phyloP scores from a whole-genome alignment of 345 rosid species.

The Eucalyptus tenuipes region DNA sequence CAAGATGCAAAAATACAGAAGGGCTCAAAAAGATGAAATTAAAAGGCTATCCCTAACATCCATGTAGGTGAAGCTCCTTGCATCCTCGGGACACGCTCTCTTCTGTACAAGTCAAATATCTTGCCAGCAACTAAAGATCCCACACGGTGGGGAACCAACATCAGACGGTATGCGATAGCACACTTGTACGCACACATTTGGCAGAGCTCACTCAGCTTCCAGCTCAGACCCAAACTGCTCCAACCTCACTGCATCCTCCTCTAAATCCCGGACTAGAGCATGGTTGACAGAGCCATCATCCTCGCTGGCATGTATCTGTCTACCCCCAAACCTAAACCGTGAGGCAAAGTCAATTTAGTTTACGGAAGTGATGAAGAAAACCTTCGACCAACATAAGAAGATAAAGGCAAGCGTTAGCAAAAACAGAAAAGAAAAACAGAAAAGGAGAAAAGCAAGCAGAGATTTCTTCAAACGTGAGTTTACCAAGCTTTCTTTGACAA shows the following conservation, averaged over 20 bases:
- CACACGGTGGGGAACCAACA: not conserved
- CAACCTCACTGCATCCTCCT: slow-evolving; percentile 48
- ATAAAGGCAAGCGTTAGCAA: not conserved
- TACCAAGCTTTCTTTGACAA: not conserved
- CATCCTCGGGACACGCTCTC: not conserved
- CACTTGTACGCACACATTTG: not conserved
- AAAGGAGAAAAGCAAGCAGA: not conserved
- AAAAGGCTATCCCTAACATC: not conserved
- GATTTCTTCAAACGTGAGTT: not conserved
- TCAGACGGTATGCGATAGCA: not conserved
- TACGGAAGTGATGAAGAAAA: not conserved
- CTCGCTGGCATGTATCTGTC: slow-evolving; percentile 67
- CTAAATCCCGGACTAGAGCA: slow-evolving; percentile 50
- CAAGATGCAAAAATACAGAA: not conserved
- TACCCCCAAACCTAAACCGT: slow-evolving; percentile 70
- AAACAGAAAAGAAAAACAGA: not conserved
- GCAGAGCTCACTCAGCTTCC: slow-evolving; percentile 47
- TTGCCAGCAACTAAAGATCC: not conserved
- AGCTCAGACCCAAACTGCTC: slow-evolving; percentile 92
- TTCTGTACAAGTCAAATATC: not conserved
- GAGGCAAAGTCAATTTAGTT: not conserved
- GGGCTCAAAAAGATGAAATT: not conserved
- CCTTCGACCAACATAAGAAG: not conserved
- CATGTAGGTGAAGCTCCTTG: not conserved
- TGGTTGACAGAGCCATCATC: slow-evolving; percentile 85